phyloP scores from a whole-genome alignment of 208 protist species.

The Leishmania gerbilli region DNA sequence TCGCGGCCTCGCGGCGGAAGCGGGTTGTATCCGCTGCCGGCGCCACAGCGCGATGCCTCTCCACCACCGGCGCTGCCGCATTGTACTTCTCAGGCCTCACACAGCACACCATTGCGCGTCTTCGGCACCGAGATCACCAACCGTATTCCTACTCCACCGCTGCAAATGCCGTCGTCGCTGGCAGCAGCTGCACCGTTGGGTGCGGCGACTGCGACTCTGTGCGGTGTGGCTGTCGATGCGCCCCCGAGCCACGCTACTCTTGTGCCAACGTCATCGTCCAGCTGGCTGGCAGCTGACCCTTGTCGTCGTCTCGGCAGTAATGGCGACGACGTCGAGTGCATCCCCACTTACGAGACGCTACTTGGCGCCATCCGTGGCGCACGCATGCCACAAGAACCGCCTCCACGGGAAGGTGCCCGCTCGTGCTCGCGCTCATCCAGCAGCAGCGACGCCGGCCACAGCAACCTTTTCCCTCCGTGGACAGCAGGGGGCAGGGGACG shows the following conservation, averaged over 20 bases:
- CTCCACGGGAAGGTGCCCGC: neutral
- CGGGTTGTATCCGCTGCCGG: neutral
- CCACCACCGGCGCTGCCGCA: neutral
- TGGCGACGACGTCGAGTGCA: neutral
- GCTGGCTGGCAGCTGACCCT: neutral
- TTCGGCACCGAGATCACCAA: conserved; percentile 13
- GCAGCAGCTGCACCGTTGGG: neutral
- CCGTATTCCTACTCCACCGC: neutral
- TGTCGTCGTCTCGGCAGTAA: neutral
- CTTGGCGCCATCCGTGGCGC: neutral
- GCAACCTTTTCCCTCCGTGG: neutral
- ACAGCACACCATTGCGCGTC: neutral
- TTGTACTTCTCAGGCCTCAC: neutral
- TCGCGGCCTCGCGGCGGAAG: neutral
- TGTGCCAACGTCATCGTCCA: neutral
- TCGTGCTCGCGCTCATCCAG: neutral
- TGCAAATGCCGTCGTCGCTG: neutral
- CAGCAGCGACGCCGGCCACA: neutral
- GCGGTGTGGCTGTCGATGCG: neutral
- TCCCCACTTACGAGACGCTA: neutral
- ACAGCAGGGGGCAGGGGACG: neutral
- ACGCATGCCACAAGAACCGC: neutral
- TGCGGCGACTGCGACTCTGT: neutral
- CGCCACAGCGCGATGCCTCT: neutral
- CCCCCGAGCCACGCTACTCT: neutral